Evolutionary conservation across 306 rosid species (phyloP).

Genomic region (Lablab purpureus): DNA sequence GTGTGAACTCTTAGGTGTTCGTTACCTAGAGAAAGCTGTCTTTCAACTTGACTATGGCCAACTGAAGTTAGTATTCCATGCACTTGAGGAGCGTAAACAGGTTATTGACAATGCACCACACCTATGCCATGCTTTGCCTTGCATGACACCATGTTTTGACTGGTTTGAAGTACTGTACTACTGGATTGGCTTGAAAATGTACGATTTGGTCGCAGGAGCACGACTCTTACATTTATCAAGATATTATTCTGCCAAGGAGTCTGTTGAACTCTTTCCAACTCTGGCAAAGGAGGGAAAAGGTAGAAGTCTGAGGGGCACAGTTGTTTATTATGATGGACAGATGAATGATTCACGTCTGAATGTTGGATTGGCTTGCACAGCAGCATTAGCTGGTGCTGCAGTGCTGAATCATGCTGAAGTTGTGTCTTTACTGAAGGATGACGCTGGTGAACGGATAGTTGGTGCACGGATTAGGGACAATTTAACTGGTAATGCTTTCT

Average conservation of each 20-base stretch:
- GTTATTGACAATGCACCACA: constrained; percentile 85
- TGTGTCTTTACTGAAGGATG: constrained; percentile 73
- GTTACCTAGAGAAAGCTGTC: constrained; percentile 89
- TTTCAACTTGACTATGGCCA: constrained; percentile 81
- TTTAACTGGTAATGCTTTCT: constrained; percentile 66
- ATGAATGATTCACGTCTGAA: constrained; percentile 90
- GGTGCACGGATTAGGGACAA: constrained; percentile 82
- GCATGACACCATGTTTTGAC: constrained; percentile 89
- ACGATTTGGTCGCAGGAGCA: constrained; percentile 81
- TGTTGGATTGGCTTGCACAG: constrained; percentile 84
- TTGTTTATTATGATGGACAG: constrained; percentile 89
- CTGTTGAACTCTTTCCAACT: constrained; percentile 82
- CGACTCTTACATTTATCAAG: constrained; percentile 79
- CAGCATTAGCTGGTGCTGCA: constrained; percentile 84
- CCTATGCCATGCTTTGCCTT: constrained; percentile 84
- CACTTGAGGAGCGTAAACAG: constrained; percentile 90
- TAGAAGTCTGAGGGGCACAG: constrained; percentile 78
- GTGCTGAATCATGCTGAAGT: constrained; percentile 86
- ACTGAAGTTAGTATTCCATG: constrained; percentile 82
- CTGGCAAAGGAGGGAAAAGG: constrained; percentile 70
- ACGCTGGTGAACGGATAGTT: constrained; percentile 57
- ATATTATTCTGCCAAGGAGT: constrained; percentile 77
- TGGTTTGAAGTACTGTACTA: constrained; percentile 85
- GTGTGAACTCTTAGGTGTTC: constrained; percentile 62
- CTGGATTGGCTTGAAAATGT: constrained; percentile 84